phyloP scores from a whole-genome alignment of 2,329 filamentous ascomycete species.

The Mycosphaerelloides madeirae region DNA sequence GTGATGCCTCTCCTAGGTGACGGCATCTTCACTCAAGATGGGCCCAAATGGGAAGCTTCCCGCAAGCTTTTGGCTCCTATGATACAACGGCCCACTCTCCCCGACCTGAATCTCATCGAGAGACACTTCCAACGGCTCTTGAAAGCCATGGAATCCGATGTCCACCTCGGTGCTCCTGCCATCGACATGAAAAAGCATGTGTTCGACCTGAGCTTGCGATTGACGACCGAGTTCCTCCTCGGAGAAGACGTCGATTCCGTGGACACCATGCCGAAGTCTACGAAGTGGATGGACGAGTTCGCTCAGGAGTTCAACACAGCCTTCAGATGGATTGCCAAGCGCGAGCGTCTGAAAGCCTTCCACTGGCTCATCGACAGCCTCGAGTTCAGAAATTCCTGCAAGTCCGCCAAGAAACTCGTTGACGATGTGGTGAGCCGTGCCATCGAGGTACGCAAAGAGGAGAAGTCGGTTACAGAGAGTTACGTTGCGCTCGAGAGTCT shows the following conservation, averaged over 20 bases:
- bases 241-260: background rate
- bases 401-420: constrained; percentile 1
- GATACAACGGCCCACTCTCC: constrained; percentile 5
- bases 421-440: constrained; percentile 1
- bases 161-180: too few relatives aligned
- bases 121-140: constrained; percentile 6
- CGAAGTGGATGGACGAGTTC: background rate
- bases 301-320: constrained; percentile 6
- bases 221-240: constrained; percentile 7
- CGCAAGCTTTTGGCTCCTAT: constrained; percentile 7
- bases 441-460: background rate
- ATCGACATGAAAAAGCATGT: constrained; percentile 5
- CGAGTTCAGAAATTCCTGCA: background rate
- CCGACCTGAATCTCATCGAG: constrained; percentile 6
- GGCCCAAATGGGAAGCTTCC: constrained; percentile 5
- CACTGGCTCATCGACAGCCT: constrained; percentile 9
- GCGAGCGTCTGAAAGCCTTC: constrained; percentile 5
- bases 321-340: constrained; percentile 3
- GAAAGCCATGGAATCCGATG: background rate
- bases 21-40: constrained; percentile 12
- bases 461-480: background rate
- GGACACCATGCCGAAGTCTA: background rate
- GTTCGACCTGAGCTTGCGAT: constrained; percentile 4
- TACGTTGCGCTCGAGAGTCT: constrained; percentile 5
- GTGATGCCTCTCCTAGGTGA: constrained; percentile 5